Evolutionary conservation across 2,329 filamentous ascomycete species (phyloP).

Genomic region (Trichophyton equinum): DNA sequence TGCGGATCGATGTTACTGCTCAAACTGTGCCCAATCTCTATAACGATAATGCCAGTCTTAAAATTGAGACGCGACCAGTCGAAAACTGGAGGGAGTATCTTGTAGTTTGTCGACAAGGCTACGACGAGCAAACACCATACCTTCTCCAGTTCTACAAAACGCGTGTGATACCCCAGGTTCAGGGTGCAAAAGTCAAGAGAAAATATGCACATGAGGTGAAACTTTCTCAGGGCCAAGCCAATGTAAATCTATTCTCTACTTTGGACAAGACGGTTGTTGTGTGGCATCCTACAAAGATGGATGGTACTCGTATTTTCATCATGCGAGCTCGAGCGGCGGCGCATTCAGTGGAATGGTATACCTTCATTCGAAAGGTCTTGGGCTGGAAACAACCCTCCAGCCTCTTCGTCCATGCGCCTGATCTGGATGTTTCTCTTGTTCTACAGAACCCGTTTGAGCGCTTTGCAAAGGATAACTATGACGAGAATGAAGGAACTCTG

Average conservation of each 20-base stretch:
- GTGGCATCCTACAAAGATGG: constrained; percentile 43
- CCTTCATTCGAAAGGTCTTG: constrained; percentile 48
- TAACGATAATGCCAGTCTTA: constrained; percentile 50
- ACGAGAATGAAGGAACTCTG: constrained; percentile 29
- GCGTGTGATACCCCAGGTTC: constrained; percentile 49
- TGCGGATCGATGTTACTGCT: constrained; percentile 45
- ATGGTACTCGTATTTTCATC: constrained; percentile 47
- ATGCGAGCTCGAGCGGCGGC: constrained; percentile 49
- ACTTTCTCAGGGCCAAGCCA: constrained; percentile 26
- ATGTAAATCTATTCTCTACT: constrained; percentile 52
- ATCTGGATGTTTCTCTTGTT: constrained; percentile 46
- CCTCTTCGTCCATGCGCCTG: constrained; percentile 50
- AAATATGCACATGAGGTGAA: constrained; percentile 46
- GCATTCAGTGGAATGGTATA: constrained; percentile 56
- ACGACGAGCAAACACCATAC: constrained; percentile 43
- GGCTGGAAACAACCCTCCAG: constrained; percentile 46
- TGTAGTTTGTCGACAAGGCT: constrained; percentile 48
- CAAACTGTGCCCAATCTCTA: constrained; percentile 47
- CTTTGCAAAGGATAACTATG: constrained; percentile 33
- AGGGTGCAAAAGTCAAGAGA: constrained; percentile 41
- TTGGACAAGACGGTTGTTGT: constrained; percentile 56
- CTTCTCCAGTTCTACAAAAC: constrained; percentile 50
- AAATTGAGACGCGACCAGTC: constrained; percentile 44
- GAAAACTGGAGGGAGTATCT: constrained; percentile 56
- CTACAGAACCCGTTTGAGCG: constrained; percentile 49